Evolutionary conservation across 2,329 filamentous ascomycete genomes (phyloP).

Genomic region (Fusarium concolor): DNA sequence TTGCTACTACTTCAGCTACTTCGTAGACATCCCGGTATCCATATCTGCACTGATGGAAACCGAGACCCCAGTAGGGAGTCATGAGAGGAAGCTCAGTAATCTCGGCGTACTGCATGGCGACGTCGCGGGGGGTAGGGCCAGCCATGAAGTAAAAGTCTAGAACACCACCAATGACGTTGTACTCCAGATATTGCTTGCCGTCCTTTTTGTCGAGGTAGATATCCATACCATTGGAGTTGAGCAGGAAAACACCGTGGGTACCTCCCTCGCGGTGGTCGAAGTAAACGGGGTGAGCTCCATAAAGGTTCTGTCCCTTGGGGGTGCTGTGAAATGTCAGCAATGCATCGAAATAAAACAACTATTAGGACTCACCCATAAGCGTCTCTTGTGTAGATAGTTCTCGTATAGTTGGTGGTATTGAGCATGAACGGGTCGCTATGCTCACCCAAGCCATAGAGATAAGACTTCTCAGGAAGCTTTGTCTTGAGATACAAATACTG

Average conservation of each 20-base stretch:
- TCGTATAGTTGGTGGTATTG: conserved; percentile 69
- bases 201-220: conserved; percentile 74
- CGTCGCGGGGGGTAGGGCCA: conserved; percentile 68
- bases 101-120: conserved; percentile 69
- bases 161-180: conserved; percentile 81
- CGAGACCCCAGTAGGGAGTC: conserved; percentile 73
- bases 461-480: conserved; percentile 73
- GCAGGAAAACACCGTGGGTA: conserved; percentile 74
- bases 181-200: conserved; percentile 77
- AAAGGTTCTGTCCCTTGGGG: conserved; percentile 73
- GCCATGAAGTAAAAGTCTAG: conserved; percentile 77
- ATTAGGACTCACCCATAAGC: conserved; percentile 59
- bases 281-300: conserved; percentile 81
- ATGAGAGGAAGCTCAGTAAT: conserved; percentile 68
- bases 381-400: conserved; percentile 71
- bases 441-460: conserved; percentile 84
- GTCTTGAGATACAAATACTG: conserved; percentile 82
- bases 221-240: conserved; percentile 83
- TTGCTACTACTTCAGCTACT: conserved; percentile 74
- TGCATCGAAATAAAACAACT: accelerated
- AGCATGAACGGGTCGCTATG: conserved; percentile 78
- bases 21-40: conserved; percentile 73
- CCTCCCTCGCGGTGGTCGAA: conserved; percentile 73
- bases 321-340: conserved; percentile 46
- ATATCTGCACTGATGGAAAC: conserved; percentile 72